Evolutionary conservation across 2,329 filamentous ascomycete species (phyloP).

Genomic region (Zasmidium angulare): DNA sequence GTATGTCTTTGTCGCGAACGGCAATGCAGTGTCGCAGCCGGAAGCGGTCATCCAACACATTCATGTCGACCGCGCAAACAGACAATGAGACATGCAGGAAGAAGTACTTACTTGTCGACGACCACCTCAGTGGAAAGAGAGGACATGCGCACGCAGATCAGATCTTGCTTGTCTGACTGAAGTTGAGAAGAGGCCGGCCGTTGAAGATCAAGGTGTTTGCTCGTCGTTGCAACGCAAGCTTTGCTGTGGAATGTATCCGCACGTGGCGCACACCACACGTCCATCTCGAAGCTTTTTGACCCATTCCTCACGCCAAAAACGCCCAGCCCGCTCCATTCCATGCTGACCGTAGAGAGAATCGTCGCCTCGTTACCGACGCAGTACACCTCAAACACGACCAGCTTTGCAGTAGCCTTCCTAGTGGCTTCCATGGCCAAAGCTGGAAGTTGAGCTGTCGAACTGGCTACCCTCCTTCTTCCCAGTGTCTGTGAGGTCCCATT

Average conservation of each 20-base stretch:
- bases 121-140: background rate
- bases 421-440: background rate
- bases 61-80: constrained; percentile 17
- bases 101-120: constrained; percentile 4
- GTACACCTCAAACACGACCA: background rate
- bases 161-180: constrained; percentile 5
- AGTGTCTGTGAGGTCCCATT: background rate
- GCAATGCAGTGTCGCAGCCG: constrained; percentile 9
- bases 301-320: constrained; percentile 4
- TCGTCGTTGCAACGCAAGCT: constrained; percentile 10
- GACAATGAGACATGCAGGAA: constrained; percentile 21
- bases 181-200: background rate
- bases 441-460: background rate
- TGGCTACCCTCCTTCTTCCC: background rate
- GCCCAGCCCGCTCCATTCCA: background rate
- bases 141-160: background rate
- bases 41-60: constrained; percentile 17
- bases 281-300: constrained; percentile 14
- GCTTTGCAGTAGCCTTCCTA: background rate
- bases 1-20: constrained; percentile 29
- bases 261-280: constrained; percentile 20
- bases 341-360: background rate
- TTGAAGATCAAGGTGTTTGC: constrained; percentile 16
- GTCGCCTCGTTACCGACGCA: background rate
- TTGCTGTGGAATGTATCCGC: constrained; percentile 18